Conservation (phyloP, 2,329 filamentous ascomycete genomes). For the Colletotrichum endophyticum region DNA sequence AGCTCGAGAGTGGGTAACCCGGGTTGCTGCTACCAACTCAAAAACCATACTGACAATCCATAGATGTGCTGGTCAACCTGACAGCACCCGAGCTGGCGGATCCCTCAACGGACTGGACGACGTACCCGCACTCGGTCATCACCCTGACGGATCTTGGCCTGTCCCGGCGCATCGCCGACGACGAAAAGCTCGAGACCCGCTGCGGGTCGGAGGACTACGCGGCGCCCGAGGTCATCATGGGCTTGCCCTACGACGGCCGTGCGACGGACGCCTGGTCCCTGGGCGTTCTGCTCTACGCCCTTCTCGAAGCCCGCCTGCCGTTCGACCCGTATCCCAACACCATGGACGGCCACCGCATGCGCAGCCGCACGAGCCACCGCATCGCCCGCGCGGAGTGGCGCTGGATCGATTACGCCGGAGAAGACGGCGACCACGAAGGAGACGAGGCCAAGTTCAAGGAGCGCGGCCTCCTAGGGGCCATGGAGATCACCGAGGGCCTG, state of each 20-base stretch:
- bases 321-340: conserved; percentile 90
- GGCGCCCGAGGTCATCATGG: conserved; percentile 94
- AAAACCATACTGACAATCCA: conserved; percentile 7
- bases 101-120: conserved; percentile 69
- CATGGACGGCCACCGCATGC: conserved; percentile 75
- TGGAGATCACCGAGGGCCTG: conserved; percentile 81
- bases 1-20: conserved; percentile 81
- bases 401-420: conserved; percentile 85
- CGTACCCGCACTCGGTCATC: conserved; percentile 81
- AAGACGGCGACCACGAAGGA: conserved; percentile 85
- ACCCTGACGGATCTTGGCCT: conserved; percentile 93
- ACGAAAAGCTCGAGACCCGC: conserved; percentile 88
- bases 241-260: conserved; percentile 91
- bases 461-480: conserved; percentile 74
- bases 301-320: conserved; percentile 90
- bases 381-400: conserved; percentile 96
- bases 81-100: conserved; percentile 70
- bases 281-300: conserved; percentile 89
- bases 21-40: no score
- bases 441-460: conserved; percentile 65
- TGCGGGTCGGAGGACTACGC: conserved; percentile 98
- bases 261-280: conserved; percentile 94
- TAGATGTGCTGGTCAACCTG: conserved; percentile 92
- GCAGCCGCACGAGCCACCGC: conserved; percentile 86
- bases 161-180: conserved; percentile 82